Evolutionary conservation across 306 rosid species (phyloP).

Genomic region (Fagus sylvatica): DNA sequence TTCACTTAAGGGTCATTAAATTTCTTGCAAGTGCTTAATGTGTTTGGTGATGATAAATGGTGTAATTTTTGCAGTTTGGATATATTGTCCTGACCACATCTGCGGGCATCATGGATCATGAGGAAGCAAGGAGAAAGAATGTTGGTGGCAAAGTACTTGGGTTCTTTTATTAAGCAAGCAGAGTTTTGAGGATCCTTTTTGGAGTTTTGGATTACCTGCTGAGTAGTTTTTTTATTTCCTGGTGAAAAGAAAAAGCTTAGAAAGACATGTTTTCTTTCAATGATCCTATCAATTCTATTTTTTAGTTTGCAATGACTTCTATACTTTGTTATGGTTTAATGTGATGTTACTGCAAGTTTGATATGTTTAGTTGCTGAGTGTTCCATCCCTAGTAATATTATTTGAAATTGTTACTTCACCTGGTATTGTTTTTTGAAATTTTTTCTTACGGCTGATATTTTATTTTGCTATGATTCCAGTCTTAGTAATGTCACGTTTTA

Average conservation of each 20-base stretch:
- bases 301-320: neutral
- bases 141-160: constrained; percentile 68
- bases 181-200: neutral
- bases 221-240: neutral
- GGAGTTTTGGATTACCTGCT: neutral
- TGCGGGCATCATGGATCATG: constrained; percentile 65
- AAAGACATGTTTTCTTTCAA: neutral
- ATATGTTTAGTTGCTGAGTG: neutral
- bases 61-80: constrained; percentile 40
- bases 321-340: neutral
- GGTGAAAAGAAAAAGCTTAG: neutral
- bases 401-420: neutral
- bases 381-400: neutral
- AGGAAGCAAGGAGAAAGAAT: constrained; percentile 61
- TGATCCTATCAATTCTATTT: neutral
- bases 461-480: neutral
- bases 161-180: constrained; percentile 51
- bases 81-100: constrained; percentile 57
- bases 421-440: neutral
- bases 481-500: neutral
- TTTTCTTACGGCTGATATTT: neutral
- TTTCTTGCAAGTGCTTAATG: neutral
- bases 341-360: neutral
- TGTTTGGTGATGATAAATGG: neutral
- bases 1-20: neutral